Conservation (phyloP, 192 early-diverging fungal species). For the Coemansia aciculifera region DNA sequence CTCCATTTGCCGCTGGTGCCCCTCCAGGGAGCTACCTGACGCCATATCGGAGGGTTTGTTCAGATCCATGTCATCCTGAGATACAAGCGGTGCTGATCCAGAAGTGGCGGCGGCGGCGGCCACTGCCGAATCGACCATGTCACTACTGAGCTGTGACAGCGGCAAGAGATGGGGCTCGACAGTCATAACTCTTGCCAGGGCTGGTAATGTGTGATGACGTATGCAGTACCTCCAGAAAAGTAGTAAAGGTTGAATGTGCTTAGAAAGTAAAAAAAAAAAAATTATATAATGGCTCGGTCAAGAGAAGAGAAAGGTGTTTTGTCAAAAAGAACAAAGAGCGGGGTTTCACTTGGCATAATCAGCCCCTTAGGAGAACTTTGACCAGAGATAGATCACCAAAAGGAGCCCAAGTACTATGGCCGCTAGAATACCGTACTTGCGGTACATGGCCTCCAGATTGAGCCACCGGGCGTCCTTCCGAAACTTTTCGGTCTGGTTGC, state of each 20-base stretch:
- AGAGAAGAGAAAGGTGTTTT: neutral
- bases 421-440: conserved; percentile 91
- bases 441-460: conserved; percentile 86
- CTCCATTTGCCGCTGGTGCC: conserved; percentile 14
- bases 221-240: neutral
- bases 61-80: conserved; percentile 2
- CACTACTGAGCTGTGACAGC: neutral
- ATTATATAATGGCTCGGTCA: neutral
- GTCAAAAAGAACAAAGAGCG: neutral
- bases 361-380: conserved; percentile 37
- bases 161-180: neutral
- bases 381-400: conserved; percentile 74
- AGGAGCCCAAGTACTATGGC: conserved; percentile 78
- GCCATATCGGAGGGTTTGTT: neutral
- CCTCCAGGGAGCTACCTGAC: neutral
- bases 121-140: neutral
- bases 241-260: neutral
- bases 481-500: conserved; percentile 78
- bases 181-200: neutral
- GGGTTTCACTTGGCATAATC: neutral
- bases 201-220: neutral
- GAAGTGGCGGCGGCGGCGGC: neutral
- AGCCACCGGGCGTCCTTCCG: conserved; percentile 83
- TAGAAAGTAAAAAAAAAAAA: neutral
- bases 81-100: neutral